Evolutionary conservation across 768 basidiomycete species (phyloP), one percentile per base, ranked within the genome.

Genomic region (Nidula microcarpa): DNA sequence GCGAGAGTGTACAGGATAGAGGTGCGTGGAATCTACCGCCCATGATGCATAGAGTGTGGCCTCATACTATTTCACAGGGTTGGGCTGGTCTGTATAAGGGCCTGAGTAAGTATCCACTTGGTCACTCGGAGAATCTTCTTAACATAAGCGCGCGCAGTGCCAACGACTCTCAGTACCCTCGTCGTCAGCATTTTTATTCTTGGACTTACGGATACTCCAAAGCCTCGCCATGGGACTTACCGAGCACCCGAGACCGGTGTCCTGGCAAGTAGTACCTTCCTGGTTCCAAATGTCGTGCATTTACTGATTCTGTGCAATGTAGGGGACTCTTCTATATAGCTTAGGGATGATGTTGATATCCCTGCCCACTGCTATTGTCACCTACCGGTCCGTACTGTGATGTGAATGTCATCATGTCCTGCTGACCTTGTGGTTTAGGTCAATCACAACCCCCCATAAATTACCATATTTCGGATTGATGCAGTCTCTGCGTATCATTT

Each of bases 401-500:
- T 23, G 23, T 23, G 23, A 23, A 23, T 23, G 23, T 23, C 23
- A 23, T 23, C 23, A 23, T 23, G 23, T 23, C 23, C 23, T 23
- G 23, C 23, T 23, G 23, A 23, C 23, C 23, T 23, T 23, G 23
- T 23, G 23, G 23, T 23, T 17, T 57, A 94, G 91, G 41, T 79
- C 92, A 2, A 87, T 94, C 56, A 91, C 88, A 1, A 94, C 92
- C 1, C 91, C 91, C 0, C 82, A 89, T 67, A 84, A 78, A 63
- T 73, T 94, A 34, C 79, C 86, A 2, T 91, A 80, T 62, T 76
- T 87, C 61, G 71, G 77, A 34, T 72, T 77, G 2, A 62, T 78
- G 52, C 74, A 79, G 55, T 80, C 87, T 16, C 67, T 93, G 13
- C 86, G 87, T 17, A 67, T 85, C 54, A 74, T 94, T 34, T 74